These are phyloP conservation scores for Spathaspora girioi DNA, from an alignment of 805 yeast genomes.

Conservation along the genomic window DNA sequence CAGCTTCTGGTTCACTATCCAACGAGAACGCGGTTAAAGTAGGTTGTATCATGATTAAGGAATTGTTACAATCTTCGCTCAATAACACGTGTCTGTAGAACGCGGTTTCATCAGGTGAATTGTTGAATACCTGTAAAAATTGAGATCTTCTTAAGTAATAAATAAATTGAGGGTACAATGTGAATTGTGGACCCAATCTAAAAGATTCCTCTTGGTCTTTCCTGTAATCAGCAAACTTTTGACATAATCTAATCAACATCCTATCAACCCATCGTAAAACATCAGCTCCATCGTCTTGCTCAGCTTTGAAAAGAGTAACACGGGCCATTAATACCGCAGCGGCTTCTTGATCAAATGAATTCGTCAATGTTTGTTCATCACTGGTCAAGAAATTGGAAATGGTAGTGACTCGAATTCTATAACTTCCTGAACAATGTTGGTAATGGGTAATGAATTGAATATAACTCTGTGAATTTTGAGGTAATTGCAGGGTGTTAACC, in stretches of 20 bases:
- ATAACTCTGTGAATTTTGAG: conserved; percentile 28
- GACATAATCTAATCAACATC: conserved; percentile 83
- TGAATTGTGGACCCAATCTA: conserved; percentile 77
- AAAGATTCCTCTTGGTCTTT: conserved; percentile 82
- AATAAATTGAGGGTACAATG: conserved; percentile 91
- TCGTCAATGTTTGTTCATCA: conserved; percentile 44
- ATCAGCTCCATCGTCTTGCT: conserved; percentile 84
- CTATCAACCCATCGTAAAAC: conserved; percentile 94
- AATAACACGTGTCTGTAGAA: conserved; percentile 90
- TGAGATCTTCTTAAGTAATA: conserved; percentile 95
- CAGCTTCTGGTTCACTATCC: conserved; percentile 81
- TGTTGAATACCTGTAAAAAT: conserved; percentile 92
- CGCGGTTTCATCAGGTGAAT: conserved; percentile 98
- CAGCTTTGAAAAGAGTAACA: conserved; percentile 77
- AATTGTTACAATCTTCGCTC: conserved; percentile 88
- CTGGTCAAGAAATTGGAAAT: conserved; percentile 54
- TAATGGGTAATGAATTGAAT: conserved; percentile 89
- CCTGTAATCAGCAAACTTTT: conserved; percentile 88
- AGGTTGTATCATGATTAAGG: conserved; percentile 97
- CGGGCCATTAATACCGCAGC: conserved; percentile 94
- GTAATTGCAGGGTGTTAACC: conserved; percentile 32
- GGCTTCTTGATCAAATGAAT: conserved; percentile 96
- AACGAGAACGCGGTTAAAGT: conserved; percentile 83
- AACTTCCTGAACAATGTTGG: conserved; percentile 93
- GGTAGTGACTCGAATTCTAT: conserved; percentile 87